phyloP scores from a whole-genome alignment of 345 rosid species.

The Hibiscus syriacus region DNA sequence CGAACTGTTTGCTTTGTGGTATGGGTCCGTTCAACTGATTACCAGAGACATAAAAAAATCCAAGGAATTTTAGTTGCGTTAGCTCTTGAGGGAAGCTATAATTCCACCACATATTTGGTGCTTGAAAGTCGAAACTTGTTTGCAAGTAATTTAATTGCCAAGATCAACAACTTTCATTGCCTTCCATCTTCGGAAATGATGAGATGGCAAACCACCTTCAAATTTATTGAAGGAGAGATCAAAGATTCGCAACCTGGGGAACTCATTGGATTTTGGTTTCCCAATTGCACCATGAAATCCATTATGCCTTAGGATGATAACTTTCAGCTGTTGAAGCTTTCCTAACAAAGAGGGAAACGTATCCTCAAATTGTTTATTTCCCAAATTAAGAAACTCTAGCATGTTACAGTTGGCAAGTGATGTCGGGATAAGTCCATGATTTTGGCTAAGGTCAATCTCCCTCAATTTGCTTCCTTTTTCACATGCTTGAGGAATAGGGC shows the following conservation, averaged over 20 bases:
- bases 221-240: slow-evolving; percentile 11
- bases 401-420: neutral
- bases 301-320: slow-evolving; percentile 10
- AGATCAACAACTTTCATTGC: slow-evolving; percentile 11
- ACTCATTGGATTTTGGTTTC: neutral
- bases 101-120: too few relatives aligned
- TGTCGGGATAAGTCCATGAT: slow-evolving; percentile 7
- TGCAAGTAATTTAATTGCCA: neutral
- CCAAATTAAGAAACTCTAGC: slow-evolving; percentile 13
- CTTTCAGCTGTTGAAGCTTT: neutral
- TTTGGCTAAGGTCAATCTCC: slow-evolving; percentile 14
- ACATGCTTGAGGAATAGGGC: neutral
- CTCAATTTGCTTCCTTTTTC: neutral
- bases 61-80: slow-evolving; percentile 10
- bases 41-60: slow-evolving; percentile 11
- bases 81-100: slow-evolving; percentile 6
- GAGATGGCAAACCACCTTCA: neutral
- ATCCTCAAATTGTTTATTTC: slow-evolving; percentile 9
- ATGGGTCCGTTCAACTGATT: slow-evolving; percentile 19
- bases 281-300: neutral
- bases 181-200: slow-evolving; percentile 10
- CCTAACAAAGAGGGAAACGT: slow-evolving; percentile 23
- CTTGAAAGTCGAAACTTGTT: fast-evolving
- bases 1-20: slow-evolving; percentile 14
- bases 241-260: slow-evolving; percentile 9